Conservation (phyloP, 129 eudicot genomes). For the Helianthus annuus region DNA sequence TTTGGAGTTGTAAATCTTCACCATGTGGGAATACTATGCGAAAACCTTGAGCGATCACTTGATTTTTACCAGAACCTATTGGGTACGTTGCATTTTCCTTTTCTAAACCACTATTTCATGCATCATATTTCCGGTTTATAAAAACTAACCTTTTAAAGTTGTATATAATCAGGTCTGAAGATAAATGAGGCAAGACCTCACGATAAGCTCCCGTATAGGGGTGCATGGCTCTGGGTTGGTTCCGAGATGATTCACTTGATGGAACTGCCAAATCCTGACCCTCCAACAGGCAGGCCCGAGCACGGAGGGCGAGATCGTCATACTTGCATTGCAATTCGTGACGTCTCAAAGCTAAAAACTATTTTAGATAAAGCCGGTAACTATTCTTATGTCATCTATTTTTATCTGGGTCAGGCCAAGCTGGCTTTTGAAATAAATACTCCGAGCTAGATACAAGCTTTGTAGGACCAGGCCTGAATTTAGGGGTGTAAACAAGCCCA, state of each 20-base stretch:
- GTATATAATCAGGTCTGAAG: constrained; percentile 54
- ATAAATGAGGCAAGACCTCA: constrained; percentile 98
- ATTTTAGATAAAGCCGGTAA: constrained; percentile 84
- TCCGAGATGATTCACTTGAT: constrained; percentile 93
- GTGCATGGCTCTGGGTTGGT: constrained; percentile 99
- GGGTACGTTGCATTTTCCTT: constrained; percentile 45
- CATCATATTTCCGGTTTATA: constrained; percentile 1
- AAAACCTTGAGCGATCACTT: constrained; percentile 92
- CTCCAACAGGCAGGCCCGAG: constrained; percentile 74
- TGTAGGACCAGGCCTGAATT: background rate
- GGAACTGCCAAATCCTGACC: constrained; percentile 98
- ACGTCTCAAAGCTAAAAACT: constrained; percentile 85
- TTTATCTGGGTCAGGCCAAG: background rate
- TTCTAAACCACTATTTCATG: background rate
- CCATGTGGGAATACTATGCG: constrained; percentile 92
- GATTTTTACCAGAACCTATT: constrained; percentile 86
- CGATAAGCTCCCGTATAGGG: constrained; percentile 96
- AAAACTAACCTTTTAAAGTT: background rate
- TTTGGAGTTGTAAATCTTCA: constrained; percentile 87
- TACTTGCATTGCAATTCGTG: constrained; percentile 76
- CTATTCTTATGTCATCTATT: background rate
- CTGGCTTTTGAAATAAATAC: background rate
- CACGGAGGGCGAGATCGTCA: constrained; percentile 98
- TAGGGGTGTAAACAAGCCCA: too few species aligned
- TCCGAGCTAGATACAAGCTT: background rate